Evolutionary conservation across 441 rosid genomes (phyloP), one percentile per base, ranked within the genome.

Genomic region (Erysimum cheiri): DNA sequence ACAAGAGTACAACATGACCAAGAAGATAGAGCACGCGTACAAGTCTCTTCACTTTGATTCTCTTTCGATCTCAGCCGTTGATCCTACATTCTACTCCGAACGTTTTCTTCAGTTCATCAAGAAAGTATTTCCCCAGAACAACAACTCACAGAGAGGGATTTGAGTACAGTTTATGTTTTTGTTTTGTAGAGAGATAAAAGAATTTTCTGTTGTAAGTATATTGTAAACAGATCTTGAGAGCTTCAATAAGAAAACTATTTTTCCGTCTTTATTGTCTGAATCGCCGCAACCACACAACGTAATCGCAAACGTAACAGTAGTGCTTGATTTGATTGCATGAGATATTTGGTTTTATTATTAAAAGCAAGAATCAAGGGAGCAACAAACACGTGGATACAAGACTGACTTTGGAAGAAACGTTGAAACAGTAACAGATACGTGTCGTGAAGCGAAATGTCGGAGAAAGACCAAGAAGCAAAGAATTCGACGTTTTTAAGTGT

Each of bases 11-110:
- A 95, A 95, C 85, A 85, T 87, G 87, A 74, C 77, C 52, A 92
- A 95, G 92, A 95, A 81, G 87, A 85, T 92, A 7, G 99, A 95
- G 55, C 99, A 88, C 14, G 92, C 97, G 24, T 95, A 88, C 86
- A 95, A 95, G 67, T 90, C 98, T 70, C 76, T 90, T 57, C 98
- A 95, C 44, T 95, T 89, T 24, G 96, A 95, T 83, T 89, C 96
- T 60, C 15, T 85, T 39, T 92, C 92, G 29, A 90, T 95, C 78
- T 95, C 98, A 8, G 90, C 90, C 0, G 95, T 95, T 43, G 96
- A 95, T 80, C 98, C 97, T 5, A 86, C 83, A 2, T 95, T 86
- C 83, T 94, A 94, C 80, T 92, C 98, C 15, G 71, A 67, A 43
- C 91, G 97, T 58, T 92, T 92, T 87, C 82, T 92, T 31, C 86